Conservation (phyloP, 192 early-diverging fungal genomes). For the Coemansia sp. region DNA sequence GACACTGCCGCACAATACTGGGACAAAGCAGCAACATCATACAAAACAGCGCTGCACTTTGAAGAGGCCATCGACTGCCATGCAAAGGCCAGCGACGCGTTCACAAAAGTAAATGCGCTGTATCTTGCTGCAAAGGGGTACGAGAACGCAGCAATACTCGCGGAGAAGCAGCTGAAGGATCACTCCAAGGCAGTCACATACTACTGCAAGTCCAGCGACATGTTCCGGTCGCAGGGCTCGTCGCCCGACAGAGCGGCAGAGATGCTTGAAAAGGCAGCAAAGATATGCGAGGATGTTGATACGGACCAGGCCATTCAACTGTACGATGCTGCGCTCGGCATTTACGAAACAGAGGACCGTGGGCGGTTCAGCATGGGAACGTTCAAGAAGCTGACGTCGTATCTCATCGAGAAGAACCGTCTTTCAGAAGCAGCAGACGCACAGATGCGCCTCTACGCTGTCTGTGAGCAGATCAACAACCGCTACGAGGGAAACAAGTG, state of each 20-base stretch:
- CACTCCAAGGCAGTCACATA: slow-evolving; percentile 22
- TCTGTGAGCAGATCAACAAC: slow-evolving; percentile 45
- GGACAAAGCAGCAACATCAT: slow-evolving; percentile 45
- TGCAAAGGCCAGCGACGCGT: slow-evolving; percentile 38
- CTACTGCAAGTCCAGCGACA: slow-evolving; percentile 47
- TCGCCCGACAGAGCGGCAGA: slow-evolving; percentile 43
- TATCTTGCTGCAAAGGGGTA: slow-evolving; percentile 40
- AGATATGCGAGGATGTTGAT: slow-evolving; percentile 35
- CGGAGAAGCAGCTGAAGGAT: slow-evolving; percentile 35
- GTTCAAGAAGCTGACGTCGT: slow-evolving; percentile 30
- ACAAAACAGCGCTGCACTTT: slow-evolving; percentile 34
- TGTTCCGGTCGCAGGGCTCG: slow-evolving; percentile 42
- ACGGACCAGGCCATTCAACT: slow-evolving; percentile 33
- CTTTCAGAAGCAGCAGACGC: slow-evolving; percentile 32
- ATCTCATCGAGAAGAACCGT: slow-evolving; percentile 29
- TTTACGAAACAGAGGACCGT: slow-evolving; percentile 51
- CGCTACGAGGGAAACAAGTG: slow-evolving; percentile 35
- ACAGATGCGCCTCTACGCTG: slow-evolving; percentile 28
- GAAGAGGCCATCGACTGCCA: slow-evolving; percentile 41
- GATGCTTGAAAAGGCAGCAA: slow-evolving; percentile 48
- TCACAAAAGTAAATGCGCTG: slow-evolving; percentile 32
- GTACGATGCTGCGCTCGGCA: slow-evolving; percentile 34
- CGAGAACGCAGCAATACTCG: slow-evolving; percentile 32
- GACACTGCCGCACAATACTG: slow-evolving; percentile 44
- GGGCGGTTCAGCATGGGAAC: slow-evolving; percentile 39